Evolutionary conservation across 805 yeast species (phyloP).

Genomic region (Metschnikowia continentalis): DNA sequence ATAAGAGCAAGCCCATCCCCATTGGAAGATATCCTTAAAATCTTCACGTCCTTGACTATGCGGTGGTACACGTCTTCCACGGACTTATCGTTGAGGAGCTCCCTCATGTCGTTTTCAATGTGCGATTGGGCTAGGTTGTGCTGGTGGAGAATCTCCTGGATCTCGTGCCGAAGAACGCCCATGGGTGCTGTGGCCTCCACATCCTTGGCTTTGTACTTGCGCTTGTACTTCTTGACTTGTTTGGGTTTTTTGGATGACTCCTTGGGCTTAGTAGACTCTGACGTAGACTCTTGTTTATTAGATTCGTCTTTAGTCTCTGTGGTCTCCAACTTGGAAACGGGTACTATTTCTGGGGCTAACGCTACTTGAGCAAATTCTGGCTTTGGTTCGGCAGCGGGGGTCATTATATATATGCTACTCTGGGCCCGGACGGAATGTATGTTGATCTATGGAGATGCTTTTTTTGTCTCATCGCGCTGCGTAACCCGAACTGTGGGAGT

Average conservation of each 20-base stretch:
- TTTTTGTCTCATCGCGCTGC: conserved; percentile 6
- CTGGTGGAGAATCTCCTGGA: conserved; percentile 50
- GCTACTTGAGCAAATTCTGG: neutral
- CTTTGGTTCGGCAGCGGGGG: conserved; percentile 7
- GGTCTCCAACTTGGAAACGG: too few species aligned
- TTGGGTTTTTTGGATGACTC: conserved; percentile 15
- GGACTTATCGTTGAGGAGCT: conserved; percentile 56
- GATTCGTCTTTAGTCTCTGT: too few species aligned
- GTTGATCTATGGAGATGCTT: neutral
- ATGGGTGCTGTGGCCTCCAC: conserved; percentile 75
- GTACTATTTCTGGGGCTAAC: too few species aligned
- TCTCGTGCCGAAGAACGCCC: conserved; percentile 76
- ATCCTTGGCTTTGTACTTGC: conserved; percentile 58
- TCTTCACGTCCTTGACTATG: conserved; percentile 50
- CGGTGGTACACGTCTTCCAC: conserved; percentile 53
- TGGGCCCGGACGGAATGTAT: neutral
- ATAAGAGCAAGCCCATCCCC: conserved; percentile 86
- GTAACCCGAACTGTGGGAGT: neutral
- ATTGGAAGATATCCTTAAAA: conserved; percentile 61
- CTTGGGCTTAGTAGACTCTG: neutral
- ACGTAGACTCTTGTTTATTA: too few species aligned
- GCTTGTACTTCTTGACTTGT: conserved; percentile 26
- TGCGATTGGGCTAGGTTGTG: conserved; percentile 36
- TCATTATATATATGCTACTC: neutral
- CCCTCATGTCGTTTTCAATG: conserved; percentile 61